Base-by-base conservation (phyloP, 768 basidiomycete species). In the Gloeostereum incarnatum region DNA sequence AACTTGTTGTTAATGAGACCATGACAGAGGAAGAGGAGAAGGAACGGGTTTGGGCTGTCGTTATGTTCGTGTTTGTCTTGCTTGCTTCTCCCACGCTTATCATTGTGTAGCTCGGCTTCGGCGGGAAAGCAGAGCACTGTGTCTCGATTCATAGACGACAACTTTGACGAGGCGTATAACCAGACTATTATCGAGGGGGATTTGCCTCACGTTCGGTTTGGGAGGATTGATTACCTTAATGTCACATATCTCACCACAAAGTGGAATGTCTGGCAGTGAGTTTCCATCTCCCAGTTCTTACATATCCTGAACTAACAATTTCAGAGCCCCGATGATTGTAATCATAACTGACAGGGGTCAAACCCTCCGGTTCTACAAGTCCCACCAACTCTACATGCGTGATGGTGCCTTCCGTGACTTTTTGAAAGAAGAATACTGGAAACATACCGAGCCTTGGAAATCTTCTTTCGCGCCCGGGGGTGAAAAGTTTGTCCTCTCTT, bases 241-340 rank as follows among this genome's bases (percentile, higher is more conserved):
- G 89, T 92, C 45, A 90, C 86, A 3, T 60, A 67, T 38, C 57
- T 91, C 40, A 92, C 89, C 40, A 89, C 88, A 2, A 83, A 82
- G 52, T 94, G 91, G 91, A 64, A 56, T 24, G 56, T 93, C 34
- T 92, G 88, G 86, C 71, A 74, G 91, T 91, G 54, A 42, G 78
- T 70, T 19, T 47, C 24, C 11, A 9, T 3, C 36, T 13, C 26
- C 27, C 45, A 36, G 0, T 41, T 35, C 35, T 7, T 10, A 32
- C 22, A 36, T n/a, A 18, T 31, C 7, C 11, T 16, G 40, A 41
- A 20, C 45, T 24, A 11, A 4, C 14, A 22, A 18, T 14, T 41
- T 35, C 44, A 92, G 90, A 48, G 86, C 84, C 3, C 91, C 91
- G 0, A 71, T 71, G 42, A 57, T 92, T 19, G 76, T 92, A 20